phyloP scores from a whole-genome alignment of 768 basidiomycete genomes.

The Trametes sanguinea region DNA sequence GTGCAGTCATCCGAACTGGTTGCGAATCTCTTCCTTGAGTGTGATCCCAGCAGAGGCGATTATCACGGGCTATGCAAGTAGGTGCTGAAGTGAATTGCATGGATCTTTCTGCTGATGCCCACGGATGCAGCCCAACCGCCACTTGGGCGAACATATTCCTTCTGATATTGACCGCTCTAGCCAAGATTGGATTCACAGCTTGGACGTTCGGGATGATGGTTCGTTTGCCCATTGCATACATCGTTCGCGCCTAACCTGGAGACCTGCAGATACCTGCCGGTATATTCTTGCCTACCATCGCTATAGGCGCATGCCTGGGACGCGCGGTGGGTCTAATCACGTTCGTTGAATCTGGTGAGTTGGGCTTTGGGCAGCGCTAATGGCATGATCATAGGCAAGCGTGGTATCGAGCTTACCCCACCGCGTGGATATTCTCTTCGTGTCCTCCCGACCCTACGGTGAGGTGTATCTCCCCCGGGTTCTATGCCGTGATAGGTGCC shows the following conservation, averaged over 20 bases:
- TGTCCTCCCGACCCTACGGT: conserved; percentile 73
- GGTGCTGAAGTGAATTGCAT: conserved; percentile 26
- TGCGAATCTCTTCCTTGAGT: conserved; percentile 82
- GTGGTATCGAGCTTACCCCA: conserved; percentile 63
- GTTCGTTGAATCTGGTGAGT: conserved; percentile 38
- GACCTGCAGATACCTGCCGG: conserved; percentile 66
- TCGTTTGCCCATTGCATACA: conserved; percentile 6
- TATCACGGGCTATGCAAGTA: conserved; percentile 84
- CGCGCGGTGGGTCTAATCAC: conserved; percentile 69
- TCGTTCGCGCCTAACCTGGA: background rate
- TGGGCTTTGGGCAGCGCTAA: background rate
- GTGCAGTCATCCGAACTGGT: conserved; percentile 82
- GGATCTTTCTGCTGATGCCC: background rate
- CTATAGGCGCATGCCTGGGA: conserved; percentile 72
- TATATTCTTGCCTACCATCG: conserved; percentile 76
- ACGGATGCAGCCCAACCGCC: conserved; percentile 53
- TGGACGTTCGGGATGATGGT: conserved; percentile 86
- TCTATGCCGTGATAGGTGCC: conserved; percentile 77
- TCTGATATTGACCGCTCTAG: conserved; percentile 58
- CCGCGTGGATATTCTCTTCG: conserved; percentile 67
- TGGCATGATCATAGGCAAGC: conserved; percentile 54
- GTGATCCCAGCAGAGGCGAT: conserved; percentile 64
- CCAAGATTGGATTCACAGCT: conserved; percentile 65
- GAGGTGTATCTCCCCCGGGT: conserved; percentile 71
- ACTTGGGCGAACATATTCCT: conserved; percentile 70